Conservation (phyloP, 192 early-diverging fungal species). For the Coemansia sp. region DNA sequence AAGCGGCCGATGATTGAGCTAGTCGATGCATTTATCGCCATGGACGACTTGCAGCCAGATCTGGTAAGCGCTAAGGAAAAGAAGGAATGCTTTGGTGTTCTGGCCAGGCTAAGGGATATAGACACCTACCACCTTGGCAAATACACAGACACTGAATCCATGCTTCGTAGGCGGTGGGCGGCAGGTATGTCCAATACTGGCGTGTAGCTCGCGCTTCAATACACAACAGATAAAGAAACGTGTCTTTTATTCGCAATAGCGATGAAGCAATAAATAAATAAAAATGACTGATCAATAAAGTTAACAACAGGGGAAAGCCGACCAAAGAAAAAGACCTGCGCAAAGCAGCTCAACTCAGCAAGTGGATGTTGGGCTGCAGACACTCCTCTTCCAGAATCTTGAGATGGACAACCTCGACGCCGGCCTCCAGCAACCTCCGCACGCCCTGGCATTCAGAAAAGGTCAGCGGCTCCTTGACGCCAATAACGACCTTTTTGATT, state of each 20-base stretch:
- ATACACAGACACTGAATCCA: slow-evolving; percentile 27
- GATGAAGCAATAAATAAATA: too few relatives aligned
- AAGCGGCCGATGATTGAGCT: slow-evolving; percentile 43
- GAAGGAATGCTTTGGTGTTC: slow-evolving; percentile 20
- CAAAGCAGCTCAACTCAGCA: slow-evolving; percentile 19
- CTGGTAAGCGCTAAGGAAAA: slow-evolving; percentile 17
- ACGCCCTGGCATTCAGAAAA: slow-evolving; percentile 85
- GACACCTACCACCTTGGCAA: slow-evolving; percentile 37
- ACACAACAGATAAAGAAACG: background rate
- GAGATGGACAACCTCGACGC: slow-evolving; percentile 75
- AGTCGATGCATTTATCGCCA: slow-evolving; percentile 23
- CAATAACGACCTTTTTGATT: slow-evolving; percentile 81
- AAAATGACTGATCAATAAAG: too few relatives aligned
- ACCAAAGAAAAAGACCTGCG: background rate
- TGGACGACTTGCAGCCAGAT: slow-evolving; percentile 18
- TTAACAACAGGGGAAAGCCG: too few relatives aligned
- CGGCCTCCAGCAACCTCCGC: slow-evolving; percentile 63
- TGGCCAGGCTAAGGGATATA: slow-evolving; percentile 21
- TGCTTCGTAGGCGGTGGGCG: slow-evolving; percentile 27
- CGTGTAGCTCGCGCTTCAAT: background rate
- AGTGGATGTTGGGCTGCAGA: slow-evolving; percentile 71
- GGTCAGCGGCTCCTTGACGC: slow-evolving; percentile 83
- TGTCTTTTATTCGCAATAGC: too few relatives aligned
- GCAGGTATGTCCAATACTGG: too few relatives aligned
- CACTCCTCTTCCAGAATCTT: slow-evolving; percentile 77